Evolutionary conservation across 345 rosid species (phyloP), one percentile per base, ranked within the genome.

Genomic region (Brassica carinata): DNA sequence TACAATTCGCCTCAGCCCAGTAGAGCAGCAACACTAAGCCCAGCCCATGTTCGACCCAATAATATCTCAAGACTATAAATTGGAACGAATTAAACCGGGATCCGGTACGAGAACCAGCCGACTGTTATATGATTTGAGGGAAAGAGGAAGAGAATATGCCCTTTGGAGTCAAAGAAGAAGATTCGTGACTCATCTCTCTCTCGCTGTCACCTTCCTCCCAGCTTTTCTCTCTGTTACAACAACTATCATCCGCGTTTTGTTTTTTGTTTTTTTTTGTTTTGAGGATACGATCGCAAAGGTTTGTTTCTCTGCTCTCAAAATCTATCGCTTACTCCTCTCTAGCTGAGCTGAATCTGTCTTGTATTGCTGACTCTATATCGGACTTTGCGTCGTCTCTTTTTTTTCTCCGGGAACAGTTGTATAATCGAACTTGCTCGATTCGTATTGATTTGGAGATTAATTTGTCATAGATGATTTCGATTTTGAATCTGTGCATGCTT

Each of bases 401-500:
- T 4, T 30, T 30, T 31, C 23, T 43, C 30, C 30, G 1, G 3
- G 10, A 55, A 15, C 5, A 14, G 4, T 6, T 26, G 10, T 7
- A 36, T 36, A 7, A 36, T 36, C 63, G 29, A 58, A 58, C 26
- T 23, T 55, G 61, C 23, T 55, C 8, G 8, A 26, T 19, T 61
- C 51, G 5, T 19, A 40, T 19, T 19, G 23, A 19, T 19, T 19
- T 19, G 23, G 23, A 19, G 23, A 19, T 19, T 19, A 19, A 19
- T 19, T 19, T 19, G 23, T 19, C 23, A 19, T 19, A 19, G 23
- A 19, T 19, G 23, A 19, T 18, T 51, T 63, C 17, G 18, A 33
- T 53, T 64, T 72, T 26, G 59, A 78, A 26, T 72, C 8, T 78
- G 23, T 70, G 65, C 72, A 71, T 78, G 81, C 55, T 64, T 61